phyloP scores from a whole-genome alignment of 192 early-diverging fungal genomes.

The Polychytrium aggregatum region DNA sequence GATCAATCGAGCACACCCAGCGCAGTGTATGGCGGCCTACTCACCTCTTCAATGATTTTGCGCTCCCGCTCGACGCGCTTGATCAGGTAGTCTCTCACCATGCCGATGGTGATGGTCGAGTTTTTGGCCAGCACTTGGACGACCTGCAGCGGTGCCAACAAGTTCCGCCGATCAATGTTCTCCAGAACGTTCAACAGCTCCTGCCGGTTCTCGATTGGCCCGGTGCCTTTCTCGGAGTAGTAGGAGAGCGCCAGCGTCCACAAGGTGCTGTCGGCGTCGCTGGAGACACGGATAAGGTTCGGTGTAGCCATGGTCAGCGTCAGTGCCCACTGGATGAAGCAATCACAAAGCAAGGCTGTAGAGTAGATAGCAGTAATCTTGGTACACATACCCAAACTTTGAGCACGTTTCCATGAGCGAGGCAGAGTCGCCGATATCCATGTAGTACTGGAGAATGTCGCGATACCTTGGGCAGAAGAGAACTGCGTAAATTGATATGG shows the following conservation, averaged over 20 bases:
- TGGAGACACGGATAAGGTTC: constrained; percentile 5
- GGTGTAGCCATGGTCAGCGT: too few relatives aligned
- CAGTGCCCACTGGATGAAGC: too few relatives aligned
- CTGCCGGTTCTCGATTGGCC: constrained; percentile 1
- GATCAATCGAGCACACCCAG: background rate
- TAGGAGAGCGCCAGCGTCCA: constrained; percentile 35
- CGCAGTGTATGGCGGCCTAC: background rate
- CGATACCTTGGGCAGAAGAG: constrained; percentile 13
- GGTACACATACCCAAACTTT: constrained; percentile 10
- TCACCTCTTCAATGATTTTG: constrained; percentile 45
- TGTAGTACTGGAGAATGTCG: constrained; percentile 60
- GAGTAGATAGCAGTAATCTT: too few relatives aligned
- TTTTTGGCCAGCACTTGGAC: constrained; percentile 72
- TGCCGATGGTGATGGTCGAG: constrained; percentile 74
- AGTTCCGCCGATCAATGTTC: constrained; percentile 72
- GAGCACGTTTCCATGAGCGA: constrained; percentile 49
- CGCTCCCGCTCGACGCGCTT: constrained; percentile 62
- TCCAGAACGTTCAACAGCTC: constrained; percentile 48
- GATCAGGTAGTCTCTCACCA: constrained; percentile 75
- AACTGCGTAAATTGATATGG: too few relatives aligned
- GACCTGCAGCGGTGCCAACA: constrained; percentile 84
- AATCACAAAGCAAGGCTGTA: too few relatives aligned
- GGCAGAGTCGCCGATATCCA: constrained; percentile 56
- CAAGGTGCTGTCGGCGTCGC: constrained; percentile 25
- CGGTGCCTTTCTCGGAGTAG: constrained; percentile 27